Conservation (phyloP, 805 yeast genomes). For the Yamadazyma tumulicola region DNA sequence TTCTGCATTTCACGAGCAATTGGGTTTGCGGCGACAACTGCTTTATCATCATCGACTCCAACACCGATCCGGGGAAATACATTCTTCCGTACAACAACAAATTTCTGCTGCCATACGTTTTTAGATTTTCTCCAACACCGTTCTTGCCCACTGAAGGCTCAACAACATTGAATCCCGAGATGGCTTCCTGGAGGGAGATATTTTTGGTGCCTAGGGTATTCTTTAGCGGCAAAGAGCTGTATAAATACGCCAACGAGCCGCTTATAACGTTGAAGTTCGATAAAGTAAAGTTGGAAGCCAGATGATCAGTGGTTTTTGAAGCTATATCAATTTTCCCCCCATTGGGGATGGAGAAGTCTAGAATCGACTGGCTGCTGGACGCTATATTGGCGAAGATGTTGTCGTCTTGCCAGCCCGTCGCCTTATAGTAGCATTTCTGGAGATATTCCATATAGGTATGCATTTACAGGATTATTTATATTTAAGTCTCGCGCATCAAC, state of each 20-base stretch:
- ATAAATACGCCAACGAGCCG: constrained; percentile 82
- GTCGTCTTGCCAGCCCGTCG: constrained; percentile 77
- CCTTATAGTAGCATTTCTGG: constrained; percentile 62
- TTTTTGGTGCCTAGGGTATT: constrained; percentile 49
- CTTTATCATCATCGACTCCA: constrained; percentile 83
- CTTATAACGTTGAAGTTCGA: constrained; percentile 61
- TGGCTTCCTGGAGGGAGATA: constrained; percentile 60
- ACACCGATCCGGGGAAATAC: constrained; percentile 79
- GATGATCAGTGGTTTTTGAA: constrained; percentile 62
- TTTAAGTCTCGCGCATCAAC: background rate
- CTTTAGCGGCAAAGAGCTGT: constrained; percentile 57
- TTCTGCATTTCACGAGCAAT: constrained; percentile 68
- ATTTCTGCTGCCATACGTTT: constrained; percentile 17
- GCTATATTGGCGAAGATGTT: constrained; percentile 73
- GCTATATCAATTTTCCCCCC: constrained; percentile 66
- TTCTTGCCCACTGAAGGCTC: too few relatives aligned
- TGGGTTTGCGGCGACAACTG: constrained; percentile 60
- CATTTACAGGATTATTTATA: constrained; percentile 46
- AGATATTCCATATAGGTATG: constrained; percentile 84
- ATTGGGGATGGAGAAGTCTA: constrained; percentile 70
- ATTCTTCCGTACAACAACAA: constrained; percentile 77
- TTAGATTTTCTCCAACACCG: constrained; percentile 8
- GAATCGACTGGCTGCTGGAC: constrained; percentile 63
- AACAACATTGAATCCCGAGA: constrained; percentile 63
- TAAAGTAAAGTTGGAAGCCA: constrained; percentile 71